Conservation (phyloP, 108 stramenopile genomes). For the Cylindrotheca closterium region DNA sequence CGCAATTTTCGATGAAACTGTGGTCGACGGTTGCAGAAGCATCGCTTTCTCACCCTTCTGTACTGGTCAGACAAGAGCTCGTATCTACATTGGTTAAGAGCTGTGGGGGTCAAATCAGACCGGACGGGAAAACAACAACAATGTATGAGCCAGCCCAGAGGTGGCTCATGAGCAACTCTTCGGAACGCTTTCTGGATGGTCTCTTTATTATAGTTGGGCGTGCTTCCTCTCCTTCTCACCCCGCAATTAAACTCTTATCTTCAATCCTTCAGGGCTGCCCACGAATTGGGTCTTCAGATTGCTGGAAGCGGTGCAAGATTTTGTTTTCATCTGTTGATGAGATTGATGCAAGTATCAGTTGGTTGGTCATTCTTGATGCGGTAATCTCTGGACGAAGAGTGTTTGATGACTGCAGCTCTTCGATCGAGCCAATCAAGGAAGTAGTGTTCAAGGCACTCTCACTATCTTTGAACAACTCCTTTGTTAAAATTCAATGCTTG, state of each 20-base stretch:
- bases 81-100: slow-evolving; percentile 1
- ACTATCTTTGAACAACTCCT: not conserved
- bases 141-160: slow-evolving; percentile 12
- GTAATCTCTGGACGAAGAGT: slow-evolving; percentile 21
- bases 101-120: slow-evolving; percentile 24
- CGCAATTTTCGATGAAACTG: not conserved
- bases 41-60: not conserved
- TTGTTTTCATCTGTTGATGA: not conserved
- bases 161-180: slow-evolving; percentile 12
- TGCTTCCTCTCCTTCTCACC: not conserved
- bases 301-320: not conserved
- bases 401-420: not conserved
- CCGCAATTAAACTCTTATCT: slow-evolving; percentile 11
- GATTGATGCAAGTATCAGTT: not conserved
- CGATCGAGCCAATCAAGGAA: not conserved
- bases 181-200: slow-evolving; percentile 1
- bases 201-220: slow-evolving; percentile 6
- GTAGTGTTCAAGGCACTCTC: not conserved
- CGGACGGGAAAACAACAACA: slow-evolving; percentile 15
- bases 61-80: not conserved
- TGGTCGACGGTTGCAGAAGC: slow-evolving; percentile 10
- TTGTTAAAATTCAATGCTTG: slow-evolving; percentile 11
- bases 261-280: slow-evolving; percentile 22
- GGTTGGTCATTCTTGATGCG: slow-evolving; percentile 17
- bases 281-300: slow-evolving; percentile 5